Evolutionary conservation across 768 basidiomycete species (phyloP).

Genomic region (Suillus subluteus): DNA sequence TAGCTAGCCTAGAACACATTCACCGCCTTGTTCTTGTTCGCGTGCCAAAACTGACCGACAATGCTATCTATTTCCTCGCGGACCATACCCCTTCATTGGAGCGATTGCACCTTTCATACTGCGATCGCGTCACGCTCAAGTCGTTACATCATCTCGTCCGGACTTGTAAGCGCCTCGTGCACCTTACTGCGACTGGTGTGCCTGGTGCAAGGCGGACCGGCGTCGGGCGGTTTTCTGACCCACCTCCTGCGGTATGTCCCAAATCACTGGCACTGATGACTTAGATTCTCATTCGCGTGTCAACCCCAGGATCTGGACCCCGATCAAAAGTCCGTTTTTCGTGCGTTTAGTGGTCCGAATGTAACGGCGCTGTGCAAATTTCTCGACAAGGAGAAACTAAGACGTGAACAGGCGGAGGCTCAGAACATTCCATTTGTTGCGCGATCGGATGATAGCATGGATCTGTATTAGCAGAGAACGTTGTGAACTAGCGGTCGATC

Average conservation of each 20-base stretch:
- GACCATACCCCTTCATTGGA: constrained; percentile 73
- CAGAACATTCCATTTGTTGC: constrained; percentile 60
- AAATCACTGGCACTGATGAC: neutral
- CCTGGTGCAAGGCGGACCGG: constrained; percentile 72
- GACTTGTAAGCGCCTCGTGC: constrained; percentile 60
- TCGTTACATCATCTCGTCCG: constrained; percentile 74
- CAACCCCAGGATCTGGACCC: constrained; percentile 58
- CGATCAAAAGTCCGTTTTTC: constrained; percentile 71
- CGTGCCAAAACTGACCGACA: constrained; percentile 82
- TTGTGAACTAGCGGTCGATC: neutral
- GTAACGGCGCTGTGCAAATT: constrained; percentile 64
- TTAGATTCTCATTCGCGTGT: neutral
- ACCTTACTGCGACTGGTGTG: constrained; percentile 82
- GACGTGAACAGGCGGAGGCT: constrained; percentile 60
- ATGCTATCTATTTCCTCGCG: constrained; percentile 76
- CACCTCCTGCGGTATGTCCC: constrained; percentile 59
- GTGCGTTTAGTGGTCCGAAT: constrained; percentile 78
- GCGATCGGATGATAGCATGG: constrained; percentile 66
- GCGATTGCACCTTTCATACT: constrained; percentile 85
- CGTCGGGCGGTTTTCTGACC: constrained; percentile 76
- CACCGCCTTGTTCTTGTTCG: constrained; percentile 81
- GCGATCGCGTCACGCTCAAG: constrained; percentile 76
- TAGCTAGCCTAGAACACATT: constrained; percentile 69
- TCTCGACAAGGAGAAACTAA: constrained; percentile 68
- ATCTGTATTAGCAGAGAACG: constrained; percentile 50